Base-by-base conservation (phyloP, 1,284 basidiomycete species). In the Puccinia novopanici region DNA sequence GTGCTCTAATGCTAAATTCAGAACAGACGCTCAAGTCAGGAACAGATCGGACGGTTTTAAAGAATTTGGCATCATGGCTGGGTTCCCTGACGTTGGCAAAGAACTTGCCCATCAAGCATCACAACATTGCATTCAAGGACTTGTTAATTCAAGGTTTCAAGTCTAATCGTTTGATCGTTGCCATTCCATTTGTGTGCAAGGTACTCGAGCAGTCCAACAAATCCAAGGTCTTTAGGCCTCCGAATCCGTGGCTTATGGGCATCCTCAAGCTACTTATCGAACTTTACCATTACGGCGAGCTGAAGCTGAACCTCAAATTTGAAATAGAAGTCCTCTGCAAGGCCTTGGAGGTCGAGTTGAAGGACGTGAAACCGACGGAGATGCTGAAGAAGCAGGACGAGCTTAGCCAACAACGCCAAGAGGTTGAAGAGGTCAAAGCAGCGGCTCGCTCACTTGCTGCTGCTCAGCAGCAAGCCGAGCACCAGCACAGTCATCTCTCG, bases 311-410 rank as follows among this genome's bases (percentile, higher is more conserved):
- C 86, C 89, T 96, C 86, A 99, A 98, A 86, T 99, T 99, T 84
- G 97, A 99, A 87, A 99, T 99, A 82, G 97, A 99, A 87, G 92
- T 98, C 45, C 88, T 99, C 12, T 99, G 96, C 89, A 96, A 95
- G 86, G 90, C 91, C 61, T 90, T 99, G 48, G 91, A 92, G 48
- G 90, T 99, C 82, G 92, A 96, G 84, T 89, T 99, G 63, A 93
- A 93, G 85, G 87, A 91, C 15, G 89, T 99, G 61, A 93, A 97
- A 85, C 91, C 93, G 1, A 92, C 94, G 9, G 91, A 90, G 48
- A 52, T 45, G 37, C 17, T 78, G 19, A 70, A 68, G 67, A 52
- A 76, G 30, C 50, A 65, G 30, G 74, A 76, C 10, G 57, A 50
- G 50, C 27, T 76, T 3, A 73, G 45, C 12, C 48, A 73, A 40